These are phyloP conservation scores for Cytospora leucostoma DNA, from an alignment of 2,329 filamentous ascomycete species.

Conservation along the genomic window DNA sequence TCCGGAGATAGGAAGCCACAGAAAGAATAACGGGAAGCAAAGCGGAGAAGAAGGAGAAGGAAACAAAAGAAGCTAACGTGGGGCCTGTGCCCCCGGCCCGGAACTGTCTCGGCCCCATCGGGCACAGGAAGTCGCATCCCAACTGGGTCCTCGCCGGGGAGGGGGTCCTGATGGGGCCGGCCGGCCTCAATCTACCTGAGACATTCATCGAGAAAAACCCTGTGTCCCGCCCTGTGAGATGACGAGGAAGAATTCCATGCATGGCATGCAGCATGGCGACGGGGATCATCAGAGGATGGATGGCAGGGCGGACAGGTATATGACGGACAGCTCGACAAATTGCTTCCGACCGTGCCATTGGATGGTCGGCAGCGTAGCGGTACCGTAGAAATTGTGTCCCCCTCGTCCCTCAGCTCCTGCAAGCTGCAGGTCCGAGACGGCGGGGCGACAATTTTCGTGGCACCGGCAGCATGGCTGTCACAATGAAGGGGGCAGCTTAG, in stretches of 20 bases:
- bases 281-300: slow-evolving; percentile 4
- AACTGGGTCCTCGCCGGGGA: slow-evolving; percentile 1
- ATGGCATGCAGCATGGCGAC: slow-evolving; percentile 18
- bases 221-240: neutral
- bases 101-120: slow-evolving; percentile 2
- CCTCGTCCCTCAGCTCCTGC: neutral
- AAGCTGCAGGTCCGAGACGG: slow-evolving; percentile 1
- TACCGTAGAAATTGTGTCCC: neutral
- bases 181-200: slow-evolving; percentile 12
- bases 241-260: slow-evolving; percentile 10
- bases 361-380: neutral
- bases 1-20: neutral
- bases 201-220: slow-evolving; percentile 6
- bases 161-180: neutral
- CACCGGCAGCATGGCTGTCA: neutral
- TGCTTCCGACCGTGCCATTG: too few species aligned
- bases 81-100: neutral
- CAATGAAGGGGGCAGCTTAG: neutral
- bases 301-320: too few species aligned
- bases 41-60: neutral
- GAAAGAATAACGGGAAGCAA: neutral
- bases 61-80: neutral
- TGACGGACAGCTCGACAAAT: too few species aligned
- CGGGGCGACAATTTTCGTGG: neutral
- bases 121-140: slow-evolving; percentile 12